A percentile compares a stretch with the other conserved stretches of the same genome.
phyloP scores from a whole-genome alignment of 2,329 filamentous ascomycete species.

The Fusarium duplospermum region DNA sequence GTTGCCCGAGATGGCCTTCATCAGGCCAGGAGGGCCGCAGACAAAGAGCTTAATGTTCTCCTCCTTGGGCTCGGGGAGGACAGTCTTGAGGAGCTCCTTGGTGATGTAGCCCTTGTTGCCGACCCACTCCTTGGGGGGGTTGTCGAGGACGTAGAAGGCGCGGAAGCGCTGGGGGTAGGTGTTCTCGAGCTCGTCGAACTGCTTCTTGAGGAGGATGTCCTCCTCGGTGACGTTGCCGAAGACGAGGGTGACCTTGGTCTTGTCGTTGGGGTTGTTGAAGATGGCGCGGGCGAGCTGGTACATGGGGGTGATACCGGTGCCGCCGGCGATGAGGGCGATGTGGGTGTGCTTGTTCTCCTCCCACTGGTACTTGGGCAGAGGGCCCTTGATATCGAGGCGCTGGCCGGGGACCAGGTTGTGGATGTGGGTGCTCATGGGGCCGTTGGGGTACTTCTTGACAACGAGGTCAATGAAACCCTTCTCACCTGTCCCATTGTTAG shows the following conservation, averaged over 20 bases:
- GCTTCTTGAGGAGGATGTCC: conserved; percentile 90
- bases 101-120: conserved; percentile 84
- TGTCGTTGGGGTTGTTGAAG: conserved; percentile 95
- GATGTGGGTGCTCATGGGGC: conserved; percentile 91
- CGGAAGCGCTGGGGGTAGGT: conserved; percentile 95
- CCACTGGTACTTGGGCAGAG: conserved; percentile 94
- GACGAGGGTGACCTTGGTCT: conserved; percentile 96
- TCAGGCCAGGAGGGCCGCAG: conserved; percentile 91
- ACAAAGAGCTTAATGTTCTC: conserved; percentile 97
- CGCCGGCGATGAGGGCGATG: conserved; percentile 88
- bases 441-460: conserved; percentile 90
- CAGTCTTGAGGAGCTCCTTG: conserved; percentile 94
- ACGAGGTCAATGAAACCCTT: conserved; percentile 88
- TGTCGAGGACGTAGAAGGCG: conserved; percentile 93
- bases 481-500: conserved; percentile 63
- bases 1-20: conserved; percentile 89
- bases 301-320: conserved; percentile 98
- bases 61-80: conserved; percentile 90
- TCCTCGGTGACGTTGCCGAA: conserved; percentile 91
- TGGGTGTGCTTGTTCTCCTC: conserved; percentile 91
- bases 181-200: conserved; percentile 90
- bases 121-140: conserved; percentile 81
- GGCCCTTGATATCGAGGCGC: conserved; percentile 91
- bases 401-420: conserved; percentile 87
- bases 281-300: conserved; percentile 92